A percentile compares a stretch with the other conserved stretches of the same genome.
Evolutionary conservation across 2,329 filamentous ascomycete species (phyloP).

Genomic region (Colletotrichum lupini): DNA sequence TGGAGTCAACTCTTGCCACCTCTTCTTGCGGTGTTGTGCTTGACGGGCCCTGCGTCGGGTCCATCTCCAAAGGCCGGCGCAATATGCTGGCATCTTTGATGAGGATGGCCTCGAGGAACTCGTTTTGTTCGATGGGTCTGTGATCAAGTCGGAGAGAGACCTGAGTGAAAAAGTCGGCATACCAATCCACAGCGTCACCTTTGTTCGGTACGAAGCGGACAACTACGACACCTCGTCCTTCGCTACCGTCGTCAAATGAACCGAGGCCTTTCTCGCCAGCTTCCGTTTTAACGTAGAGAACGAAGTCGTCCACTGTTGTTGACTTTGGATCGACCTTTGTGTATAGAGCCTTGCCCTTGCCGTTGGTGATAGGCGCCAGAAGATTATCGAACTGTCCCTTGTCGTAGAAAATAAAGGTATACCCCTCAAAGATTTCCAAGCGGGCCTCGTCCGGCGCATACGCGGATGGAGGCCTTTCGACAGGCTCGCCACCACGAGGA

Average conservation of each 20-base stretch:
- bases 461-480: slow-evolving; percentile 72
- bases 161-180: slow-evolving; percentile 72
- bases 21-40: slow-evolving; percentile 37
- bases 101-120: slow-evolving; percentile 91
- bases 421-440: slow-evolving; percentile 81
- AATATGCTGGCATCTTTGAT: slow-evolving; percentile 80
- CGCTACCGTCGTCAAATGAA: slow-evolving; percentile 70
- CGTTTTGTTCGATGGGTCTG: slow-evolving; percentile 86
- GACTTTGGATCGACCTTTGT: slow-evolving; percentile 69
- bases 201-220: slow-evolving; percentile 76
- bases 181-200: slow-evolving; percentile 71
- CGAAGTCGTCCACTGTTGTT: slow-evolving; percentile 80
- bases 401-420: slow-evolving; percentile 90
- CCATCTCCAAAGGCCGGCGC: slow-evolving; percentile 73
- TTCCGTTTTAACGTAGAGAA: slow-evolving; percentile 78
- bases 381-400: slow-evolving; percentile 80
- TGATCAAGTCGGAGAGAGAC: slow-evolving; percentile 82
- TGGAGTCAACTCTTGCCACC: slow-evolving; percentile 1
- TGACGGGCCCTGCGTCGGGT: slow-evolving; percentile 45
- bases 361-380: slow-evolving; percentile 78
- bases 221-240: slow-evolving; percentile 79
- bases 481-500: slow-evolving; percentile 79
- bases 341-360: slow-evolving; percentile 83
- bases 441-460: slow-evolving; percentile 78
- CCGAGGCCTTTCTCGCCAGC: slow-evolving; percentile 80